Evolutionary conservation across 2,329 filamentous ascomycete genomes (phyloP).

Genomic region (Fusarium proliferatum): DNA sequence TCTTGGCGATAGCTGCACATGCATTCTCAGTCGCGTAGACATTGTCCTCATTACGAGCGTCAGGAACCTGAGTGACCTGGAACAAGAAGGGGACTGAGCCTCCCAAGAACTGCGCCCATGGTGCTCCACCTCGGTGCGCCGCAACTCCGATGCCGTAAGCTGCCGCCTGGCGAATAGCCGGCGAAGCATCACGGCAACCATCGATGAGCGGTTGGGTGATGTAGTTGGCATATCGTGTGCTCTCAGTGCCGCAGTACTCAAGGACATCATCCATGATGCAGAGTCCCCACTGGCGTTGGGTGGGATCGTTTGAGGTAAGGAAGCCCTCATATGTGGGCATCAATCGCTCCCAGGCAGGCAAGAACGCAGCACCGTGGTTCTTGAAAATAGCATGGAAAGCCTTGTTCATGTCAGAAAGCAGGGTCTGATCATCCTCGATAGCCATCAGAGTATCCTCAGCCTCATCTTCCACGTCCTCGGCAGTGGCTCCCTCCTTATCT

Average conservation of each 20-base stretch:
- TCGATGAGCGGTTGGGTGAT: slow-evolving; percentile 89
- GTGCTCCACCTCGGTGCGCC: slow-evolving; percentile 87
- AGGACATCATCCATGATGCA: slow-evolving; percentile 99
- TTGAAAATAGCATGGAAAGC: slow-evolving; percentile 99
- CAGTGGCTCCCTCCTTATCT: slow-evolving; percentile 77
- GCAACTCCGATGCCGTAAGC: slow-evolving; percentile 96
- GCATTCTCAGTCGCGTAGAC: slow-evolving; percentile 98
- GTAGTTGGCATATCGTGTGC: slow-evolving; percentile 85
- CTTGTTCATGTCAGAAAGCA: slow-evolving; percentile 99
- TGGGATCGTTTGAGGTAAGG: slow-evolving; percentile 82
- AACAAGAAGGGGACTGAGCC: slow-evolving; percentile 85
- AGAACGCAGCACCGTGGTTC: slow-evolving; percentile 86
- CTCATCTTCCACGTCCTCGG: slow-evolving; percentile 90
- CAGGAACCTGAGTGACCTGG: slow-evolving; percentile 81
- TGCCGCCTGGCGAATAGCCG: slow-evolving; percentile 94
- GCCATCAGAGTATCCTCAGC: slow-evolving; percentile 88
- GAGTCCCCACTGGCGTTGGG: slow-evolving; percentile 97
- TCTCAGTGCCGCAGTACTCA: slow-evolving; percentile 93
- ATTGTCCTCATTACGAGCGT: slow-evolving; percentile 90
- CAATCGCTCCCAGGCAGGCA: slow-evolving; percentile 88
- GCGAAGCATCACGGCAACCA: slow-evolving; percentile 85
- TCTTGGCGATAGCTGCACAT: slow-evolving; percentile 95
- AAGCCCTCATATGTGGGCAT: slow-evolving; percentile 88
- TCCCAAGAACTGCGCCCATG: slow-evolving; percentile 89
- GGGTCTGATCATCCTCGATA: slow-evolving; percentile 95